A percentile compares a stretch with the other conserved stretches of the same genome.
phyloP scores from a whole-genome alignment of 768 basidiomycete genomes.

The Boletus edulis region DNA sequence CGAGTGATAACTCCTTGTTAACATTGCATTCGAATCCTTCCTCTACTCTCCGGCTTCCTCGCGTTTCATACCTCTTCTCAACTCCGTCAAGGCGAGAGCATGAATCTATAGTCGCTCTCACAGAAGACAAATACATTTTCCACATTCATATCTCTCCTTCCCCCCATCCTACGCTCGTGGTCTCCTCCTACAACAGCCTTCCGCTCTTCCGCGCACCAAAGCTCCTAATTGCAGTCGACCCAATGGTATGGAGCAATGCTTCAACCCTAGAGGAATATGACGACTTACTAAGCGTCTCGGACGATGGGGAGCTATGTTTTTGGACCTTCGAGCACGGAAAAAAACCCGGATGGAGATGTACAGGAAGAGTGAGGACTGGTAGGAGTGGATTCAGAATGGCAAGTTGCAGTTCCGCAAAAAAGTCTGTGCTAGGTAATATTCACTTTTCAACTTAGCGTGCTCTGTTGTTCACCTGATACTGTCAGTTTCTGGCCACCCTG shows the following conservation, averaged over 20 bases:
- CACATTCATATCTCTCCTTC: conserved; percentile 46
- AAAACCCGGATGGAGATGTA: conserved; percentile 54
- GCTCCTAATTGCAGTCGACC: conserved; percentile 77
- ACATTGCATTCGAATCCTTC: conserved; percentile 54
- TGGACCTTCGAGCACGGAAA: conserved; percentile 65
- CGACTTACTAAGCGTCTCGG: conserved; percentile 74
- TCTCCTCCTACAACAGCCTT: conserved; percentile 50
- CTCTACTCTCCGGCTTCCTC: conserved; percentile 43
- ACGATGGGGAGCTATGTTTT: conserved; percentile 78
- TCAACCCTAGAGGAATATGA: conserved; percentile 56
- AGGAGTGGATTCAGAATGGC: conserved; percentile 64
- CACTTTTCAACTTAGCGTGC: background rate
- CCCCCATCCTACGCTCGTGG: conserved; percentile 37
- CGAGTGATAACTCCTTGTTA: conserved; percentile 41
- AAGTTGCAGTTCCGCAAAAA: conserved; percentile 87
- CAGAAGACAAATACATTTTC: conserved; percentile 56
- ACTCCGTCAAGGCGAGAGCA: conserved; percentile 51
- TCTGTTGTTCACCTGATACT: conserved; percentile 2
- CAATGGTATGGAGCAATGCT: conserved; percentile 75
- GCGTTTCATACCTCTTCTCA: conserved; percentile 61
- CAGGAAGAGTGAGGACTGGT: conserved; percentile 73
- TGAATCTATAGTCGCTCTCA: conserved; percentile 66
- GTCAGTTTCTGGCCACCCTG: conserved; percentile 56
- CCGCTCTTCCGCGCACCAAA: conserved; percentile 47
- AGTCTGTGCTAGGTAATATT: conserved; percentile 78